Evolutionary conservation across 2,329 filamentous ascomycete species (phyloP), one percentile per base, ranked within the genome.

Genomic region (Ceratocystis lukuohia): DNA sequence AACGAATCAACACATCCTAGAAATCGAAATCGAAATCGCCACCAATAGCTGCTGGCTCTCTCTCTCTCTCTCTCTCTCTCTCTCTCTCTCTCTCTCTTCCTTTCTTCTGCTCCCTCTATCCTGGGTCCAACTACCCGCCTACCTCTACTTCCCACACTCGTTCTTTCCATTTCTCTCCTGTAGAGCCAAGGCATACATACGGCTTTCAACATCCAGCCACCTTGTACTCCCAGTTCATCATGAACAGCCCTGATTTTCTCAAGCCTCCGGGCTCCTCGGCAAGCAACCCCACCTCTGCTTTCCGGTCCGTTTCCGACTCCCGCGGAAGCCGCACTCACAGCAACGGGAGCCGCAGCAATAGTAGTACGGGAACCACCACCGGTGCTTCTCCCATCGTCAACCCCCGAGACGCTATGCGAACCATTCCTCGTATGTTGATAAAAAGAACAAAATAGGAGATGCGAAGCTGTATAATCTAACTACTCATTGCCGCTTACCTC

Each of bases 231-330:
- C 15, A 1, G 46, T 8, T 22, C 28, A 59, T 33, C 37, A 68
- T 68, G 66, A 68, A 28, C 64, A 65, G 62, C 28, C 66, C 57
- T 15, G 48, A 68, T 20, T 61, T 68, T 28, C 50, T 68, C 12
- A 65, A 63, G 56, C 66, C 64, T 25, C 66, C 66, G 45, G 66
- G 66, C 37, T 65, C 66, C 20, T 65, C 66, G 44, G 64, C 66
- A 41, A 68, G 66, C 63, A 68, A 68, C 53, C 57, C 64, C 15
- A n/a, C 64, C 30, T 65, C 65, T 15, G 62, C 61, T 57, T 57
- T 33, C 50, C 46, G 53, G 17, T 63, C 66, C 41, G 37, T 22
- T 12, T 41, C 53, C 5, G 50, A 30, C 3, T 44, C 22, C 41
- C 28, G 48, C 15, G 33, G 44, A 17, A 46, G 45, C n/a, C 44